Evolutionary conservation across 768 basidiomycete species (phyloP).

Genomic region (Mycena indigotica): DNA sequence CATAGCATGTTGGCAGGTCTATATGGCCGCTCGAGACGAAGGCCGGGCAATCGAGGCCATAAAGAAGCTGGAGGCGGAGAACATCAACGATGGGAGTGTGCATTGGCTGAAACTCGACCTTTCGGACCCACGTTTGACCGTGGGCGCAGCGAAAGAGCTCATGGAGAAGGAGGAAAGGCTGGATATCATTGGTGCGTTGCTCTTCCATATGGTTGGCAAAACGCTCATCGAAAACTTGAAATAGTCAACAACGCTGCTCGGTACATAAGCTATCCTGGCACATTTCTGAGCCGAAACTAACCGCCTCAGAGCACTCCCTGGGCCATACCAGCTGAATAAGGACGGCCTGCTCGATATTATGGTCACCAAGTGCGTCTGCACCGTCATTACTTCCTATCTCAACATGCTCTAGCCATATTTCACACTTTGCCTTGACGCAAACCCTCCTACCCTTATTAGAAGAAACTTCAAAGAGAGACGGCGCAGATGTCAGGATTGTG

Average conservation of each 20-base stretch:
- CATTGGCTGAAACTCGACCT: constrained; percentile 43
- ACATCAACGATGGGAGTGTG: constrained; percentile 33
- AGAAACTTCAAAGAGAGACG: constrained; percentile 42
- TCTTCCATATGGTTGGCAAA: too few relatives aligned
- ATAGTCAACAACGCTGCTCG: constrained; percentile 28
- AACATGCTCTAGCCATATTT: constrained; percentile 40
- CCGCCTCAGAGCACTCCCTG: not conserved
- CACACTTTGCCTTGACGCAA: constrained; percentile 49
- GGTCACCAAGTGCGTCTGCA: constrained; percentile 40
- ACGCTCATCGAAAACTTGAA: too few relatives aligned
- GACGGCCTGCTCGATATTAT: constrained; percentile 32
- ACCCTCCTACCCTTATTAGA: constrained; percentile 50
- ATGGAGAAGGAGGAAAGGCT: constrained; percentile 42
- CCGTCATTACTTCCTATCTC: not conserved
- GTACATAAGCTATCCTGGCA: constrained; percentile 4
- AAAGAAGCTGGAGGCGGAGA: constrained; percentile 34
- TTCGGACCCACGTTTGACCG: constrained; percentile 36
- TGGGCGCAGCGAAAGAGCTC: constrained; percentile 38
- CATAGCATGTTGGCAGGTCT: constrained; percentile 13
- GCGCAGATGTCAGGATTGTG: constrained; percentile 56
- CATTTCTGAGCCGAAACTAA: too few relatives aligned
- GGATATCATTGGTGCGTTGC: constrained; percentile 41
- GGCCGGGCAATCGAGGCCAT: constrained; percentile 35
- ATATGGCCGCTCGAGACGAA: constrained; percentile 38
- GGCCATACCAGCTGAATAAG: constrained; percentile 10